Base-by-base conservation (phyloP, 1,284 basidiomycete genomes). In the Ganoderma sinense region DNA sequence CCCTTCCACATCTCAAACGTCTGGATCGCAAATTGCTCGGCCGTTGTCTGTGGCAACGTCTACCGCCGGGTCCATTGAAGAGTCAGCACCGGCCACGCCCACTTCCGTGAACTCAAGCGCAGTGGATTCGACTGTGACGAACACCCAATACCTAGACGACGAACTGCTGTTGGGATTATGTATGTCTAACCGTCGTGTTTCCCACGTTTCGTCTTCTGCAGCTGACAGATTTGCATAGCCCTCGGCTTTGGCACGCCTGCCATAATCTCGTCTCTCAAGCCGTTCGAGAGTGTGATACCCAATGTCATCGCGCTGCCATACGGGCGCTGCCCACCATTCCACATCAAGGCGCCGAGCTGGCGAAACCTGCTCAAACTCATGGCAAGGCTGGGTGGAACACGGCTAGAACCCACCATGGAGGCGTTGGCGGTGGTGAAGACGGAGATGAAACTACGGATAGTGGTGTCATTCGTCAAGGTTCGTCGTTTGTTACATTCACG, bases 401-500 rank as follows among this genome's bases (percentile, higher is more conserved):
- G 88, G 64, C 82, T 94, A 51, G 91, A 94, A 74, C 87, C 92
- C 1, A 88, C 90, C 0, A 76, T 92, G 41, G 91, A 92, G 73
- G 89, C 90, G 0, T 80, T 92, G 72, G 87, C 89, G 2, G 78
- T 85, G 0, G 82, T 85, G 26, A 91, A 89, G 74, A 81, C 84
- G 4, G 86, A 88, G 8, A 82, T 91, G 68, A 86, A 85, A 70
- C 80, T 94, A 53, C 88, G 93, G 53, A 89, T 90, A 0, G 91
- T 94, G 0, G 81, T 94, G 66, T 92, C 94, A 74, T 93, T 94
- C 75, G 84, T 93, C 66, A 92, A 89, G 84, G 92, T 92, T 72
- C 70, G 69, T 48, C 16, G 1, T 29, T 26, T 29, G 59, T 39
- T 56, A 7, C 56, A 66, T 33, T 48, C 40, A n/a, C 59, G 7